These are phyloP conservation scores for Rhizopus stolonifer DNA, from an alignment of 371 early-diverging fungal species.

Conservation along the genomic window DNA sequence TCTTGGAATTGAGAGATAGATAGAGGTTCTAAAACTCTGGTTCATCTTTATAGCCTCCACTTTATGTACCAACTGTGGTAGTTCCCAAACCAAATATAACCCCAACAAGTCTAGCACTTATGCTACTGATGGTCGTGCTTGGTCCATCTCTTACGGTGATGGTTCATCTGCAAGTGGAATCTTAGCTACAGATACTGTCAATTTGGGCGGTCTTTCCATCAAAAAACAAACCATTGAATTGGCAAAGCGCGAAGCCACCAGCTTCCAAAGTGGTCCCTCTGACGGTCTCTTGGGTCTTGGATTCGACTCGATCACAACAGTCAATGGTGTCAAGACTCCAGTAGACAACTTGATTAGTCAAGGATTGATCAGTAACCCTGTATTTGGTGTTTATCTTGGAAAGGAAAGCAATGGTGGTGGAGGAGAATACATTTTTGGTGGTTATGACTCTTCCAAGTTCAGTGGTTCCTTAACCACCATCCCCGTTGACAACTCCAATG, in stretches of 20 bases:
- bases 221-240: conserved; percentile 25
- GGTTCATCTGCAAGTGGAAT: conserved; percentile 38
- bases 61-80: conserved; percentile 34
- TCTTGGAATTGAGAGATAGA: neutral
- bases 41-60: conserved; percentile 19
- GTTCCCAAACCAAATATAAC: too few species aligned
- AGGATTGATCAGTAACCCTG: too few species aligned
- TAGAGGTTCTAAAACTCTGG: neutral
- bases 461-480: too few species aligned
- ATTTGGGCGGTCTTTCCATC: conserved; percentile 27
- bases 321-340: too few species aligned
- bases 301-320: conserved; percentile 40
- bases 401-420: too few species aligned
- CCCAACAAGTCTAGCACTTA: too few species aligned
- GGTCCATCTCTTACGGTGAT: conserved; percentile 1
- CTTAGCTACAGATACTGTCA: conserved; percentile 26
- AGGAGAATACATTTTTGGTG: too few species aligned
- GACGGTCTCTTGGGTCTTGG: conserved; percentile 42
- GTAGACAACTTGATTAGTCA: too few species aligned
- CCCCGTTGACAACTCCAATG: too few species aligned
- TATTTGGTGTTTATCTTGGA: too few species aligned
- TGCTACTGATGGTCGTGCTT: too few species aligned
- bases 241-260: conserved; percentile 12
- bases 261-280: conserved; percentile 13
- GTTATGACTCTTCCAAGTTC: too few species aligned